Evolutionary conservation across 805 yeast species (phyloP).

Genomic region (Priceomyces melissophilus): DNA sequence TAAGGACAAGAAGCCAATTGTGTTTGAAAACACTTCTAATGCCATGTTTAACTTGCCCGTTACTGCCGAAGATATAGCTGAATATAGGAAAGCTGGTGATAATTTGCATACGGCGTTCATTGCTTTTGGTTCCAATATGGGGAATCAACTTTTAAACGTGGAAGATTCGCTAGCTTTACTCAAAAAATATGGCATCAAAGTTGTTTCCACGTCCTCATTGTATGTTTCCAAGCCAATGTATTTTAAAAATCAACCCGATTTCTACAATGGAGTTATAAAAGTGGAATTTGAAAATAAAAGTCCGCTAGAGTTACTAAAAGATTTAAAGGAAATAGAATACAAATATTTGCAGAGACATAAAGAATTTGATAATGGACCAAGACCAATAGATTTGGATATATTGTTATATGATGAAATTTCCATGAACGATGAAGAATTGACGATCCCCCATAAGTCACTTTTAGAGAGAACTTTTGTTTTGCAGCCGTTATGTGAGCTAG

Average conservation of each 20-base stretch:
- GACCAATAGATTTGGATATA: slow-evolving; percentile 88
- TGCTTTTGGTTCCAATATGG: slow-evolving; percentile 89
- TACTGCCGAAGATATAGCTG: not conserved
- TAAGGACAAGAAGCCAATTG: slow-evolving; percentile 18
- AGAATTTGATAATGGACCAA: slow-evolving; percentile 83
- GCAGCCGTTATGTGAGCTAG: slow-evolving; percentile 80
- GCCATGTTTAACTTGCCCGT: not conserved
- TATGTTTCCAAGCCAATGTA: slow-evolving; percentile 95
- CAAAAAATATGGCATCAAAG: slow-evolving; percentile 35
- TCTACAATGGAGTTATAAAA: slow-evolving; percentile 78
- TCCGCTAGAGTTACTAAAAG: slow-evolving; percentile 62
- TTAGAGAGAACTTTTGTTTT: slow-evolving; percentile 87
- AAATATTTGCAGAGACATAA: slow-evolving; percentile 67
- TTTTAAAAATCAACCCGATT: slow-evolving; percentile 70
- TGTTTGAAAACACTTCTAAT: slow-evolving; percentile 6
- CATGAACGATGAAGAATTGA: slow-evolving; percentile 55
- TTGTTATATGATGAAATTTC: slow-evolving; percentile 62
- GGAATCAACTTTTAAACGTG: slow-evolving; percentile 66
- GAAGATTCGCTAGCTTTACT: slow-evolving; percentile 50
- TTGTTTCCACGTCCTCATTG: slow-evolving; percentile 67
- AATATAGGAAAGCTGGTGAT: not conserved
- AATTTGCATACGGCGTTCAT: slow-evolving; percentile 56
- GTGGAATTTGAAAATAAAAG: slow-evolving; percentile 50
- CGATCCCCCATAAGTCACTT: slow-evolving; percentile 85
- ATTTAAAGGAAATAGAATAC: slow-evolving; percentile 77